These are phyloP conservation scores for Russula lepida DNA, from an alignment of 768 basidiomycete species.

Conservation along the genomic window DNA sequence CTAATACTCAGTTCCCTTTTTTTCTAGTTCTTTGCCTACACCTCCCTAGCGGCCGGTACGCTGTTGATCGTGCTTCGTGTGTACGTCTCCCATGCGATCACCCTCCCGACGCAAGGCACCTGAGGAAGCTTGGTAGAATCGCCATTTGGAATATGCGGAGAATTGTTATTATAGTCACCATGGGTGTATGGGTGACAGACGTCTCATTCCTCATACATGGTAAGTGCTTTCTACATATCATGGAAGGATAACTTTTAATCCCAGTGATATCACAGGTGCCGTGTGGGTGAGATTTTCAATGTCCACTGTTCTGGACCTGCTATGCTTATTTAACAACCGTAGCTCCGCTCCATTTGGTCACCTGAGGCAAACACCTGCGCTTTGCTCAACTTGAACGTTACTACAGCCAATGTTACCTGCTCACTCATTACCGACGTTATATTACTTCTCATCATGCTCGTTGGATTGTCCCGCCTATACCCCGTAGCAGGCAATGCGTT, in stretches of 20 bases:
- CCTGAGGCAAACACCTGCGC: neutral
- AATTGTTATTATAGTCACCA: neutral
- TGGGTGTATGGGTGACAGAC: neutral
- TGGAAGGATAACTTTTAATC: neutral
- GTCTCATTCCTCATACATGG: neutral
- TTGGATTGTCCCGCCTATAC: neutral
- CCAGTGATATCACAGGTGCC: neutral
- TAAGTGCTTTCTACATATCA: neutral
- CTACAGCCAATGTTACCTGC: neutral
- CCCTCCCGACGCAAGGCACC: neutral
- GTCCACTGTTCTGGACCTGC: neutral
- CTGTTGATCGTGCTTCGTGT: conserved; percentile 1
- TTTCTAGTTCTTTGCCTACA: neutral
- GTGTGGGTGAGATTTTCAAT: neutral
- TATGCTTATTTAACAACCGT: neutral
- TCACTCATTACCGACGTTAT: neutral
- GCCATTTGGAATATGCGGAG: conserved; percentile 1
- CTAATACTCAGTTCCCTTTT: neutral
- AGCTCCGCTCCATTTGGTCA: neutral
- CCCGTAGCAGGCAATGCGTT: neutral
- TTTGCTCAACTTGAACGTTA: neutral
- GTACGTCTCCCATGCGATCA: neutral
- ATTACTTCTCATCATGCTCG: neutral
- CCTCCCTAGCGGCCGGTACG: neutral
- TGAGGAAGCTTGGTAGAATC: neutral